phyloP scores from a whole-genome alignment of 2,329 filamentous ascomycete species.

The Pseudogymnoascus sp. region DNA sequence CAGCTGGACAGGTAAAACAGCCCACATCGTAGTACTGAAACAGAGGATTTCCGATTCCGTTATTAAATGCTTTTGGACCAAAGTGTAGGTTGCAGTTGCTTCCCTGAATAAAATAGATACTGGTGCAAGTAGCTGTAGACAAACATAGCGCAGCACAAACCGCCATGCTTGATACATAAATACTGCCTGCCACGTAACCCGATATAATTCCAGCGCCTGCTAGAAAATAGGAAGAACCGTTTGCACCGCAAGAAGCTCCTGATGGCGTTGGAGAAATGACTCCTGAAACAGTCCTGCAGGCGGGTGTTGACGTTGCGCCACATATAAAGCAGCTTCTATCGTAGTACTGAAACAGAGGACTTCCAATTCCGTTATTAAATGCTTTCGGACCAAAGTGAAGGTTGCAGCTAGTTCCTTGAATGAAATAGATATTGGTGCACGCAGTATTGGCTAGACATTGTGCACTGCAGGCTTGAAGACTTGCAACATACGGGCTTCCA shows the following conservation, averaged over 20 bases:
- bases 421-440: neutral
- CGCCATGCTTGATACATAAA: slow-evolving; percentile 2
- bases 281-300: no score
- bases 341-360: no score
- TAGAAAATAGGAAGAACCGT: neutral
- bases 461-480: neutral
- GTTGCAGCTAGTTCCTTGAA: no score
- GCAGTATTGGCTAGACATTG: slow-evolving; percentile 3
- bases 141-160: neutral
- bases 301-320: no score
- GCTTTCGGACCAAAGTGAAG: no score
- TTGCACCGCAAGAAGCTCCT: neutral
- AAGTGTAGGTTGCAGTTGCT: no score
- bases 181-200: neutral
- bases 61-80: no score
- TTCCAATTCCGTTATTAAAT: no score
- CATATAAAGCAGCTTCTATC: no score
- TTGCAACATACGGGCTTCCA: neutral
- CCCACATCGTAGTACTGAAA: no score
- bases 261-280: slow-evolving; percentile 1
- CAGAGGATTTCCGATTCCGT: no score
- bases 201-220: neutral
- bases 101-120: neutral
- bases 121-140: slow-evolving; percentile 1
- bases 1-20: no score